Base-by-base conservation (phyloP, 1,139 yeast species). In the Zygoascus hellenicus region DNA sequence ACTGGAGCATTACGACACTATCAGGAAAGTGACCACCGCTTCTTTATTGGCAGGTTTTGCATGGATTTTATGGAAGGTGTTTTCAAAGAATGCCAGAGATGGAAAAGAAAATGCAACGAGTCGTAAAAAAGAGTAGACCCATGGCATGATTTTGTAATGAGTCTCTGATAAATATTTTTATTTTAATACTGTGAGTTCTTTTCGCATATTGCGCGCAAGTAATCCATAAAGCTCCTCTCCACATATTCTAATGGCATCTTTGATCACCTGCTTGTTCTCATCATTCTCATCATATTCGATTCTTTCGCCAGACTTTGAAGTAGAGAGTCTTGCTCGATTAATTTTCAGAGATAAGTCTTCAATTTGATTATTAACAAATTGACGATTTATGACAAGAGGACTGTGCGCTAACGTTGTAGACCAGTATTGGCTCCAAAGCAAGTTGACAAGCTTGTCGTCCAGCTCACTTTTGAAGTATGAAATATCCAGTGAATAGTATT, bases 401-500 rank as follows among this genome's bases (percentile, higher is more conserved):
- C 63, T 59, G 41, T 60, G 62, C 1, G 70, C 57, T n/a, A 69
- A 54, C 9, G 66, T 65, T 10, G 63, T 58, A 15, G 75, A 68
- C 84, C 81, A 79, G 43, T 77, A 74, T 56, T 74, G 72, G 56
- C 68, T 68, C 72, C 77, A 71, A 40, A 78, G 57, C 39, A 69
- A 58, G 40, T 75, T 72, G 35, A 79, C 62, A 38, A 81, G 61
- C 48, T 67, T 67, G 10, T 66, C 58, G 55, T 85, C 92, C n/a
- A 71, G 58, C 1, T 70, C 63, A 38, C 79, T 78, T 49, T 77
- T 74, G 67, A 83, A 85, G 10, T 85, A 72, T 36, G 78, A 76
- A 35, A 88, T 74, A 33, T 81, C 80, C 36, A 90, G 68, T 9
- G 85, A 71, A 61, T 89, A 89, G 66, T 86, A 90, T 53, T 72